phyloP scores from a whole-genome alignment of 2,329 filamentous ascomycete genomes.

The Elsinoe necatrix region DNA sequence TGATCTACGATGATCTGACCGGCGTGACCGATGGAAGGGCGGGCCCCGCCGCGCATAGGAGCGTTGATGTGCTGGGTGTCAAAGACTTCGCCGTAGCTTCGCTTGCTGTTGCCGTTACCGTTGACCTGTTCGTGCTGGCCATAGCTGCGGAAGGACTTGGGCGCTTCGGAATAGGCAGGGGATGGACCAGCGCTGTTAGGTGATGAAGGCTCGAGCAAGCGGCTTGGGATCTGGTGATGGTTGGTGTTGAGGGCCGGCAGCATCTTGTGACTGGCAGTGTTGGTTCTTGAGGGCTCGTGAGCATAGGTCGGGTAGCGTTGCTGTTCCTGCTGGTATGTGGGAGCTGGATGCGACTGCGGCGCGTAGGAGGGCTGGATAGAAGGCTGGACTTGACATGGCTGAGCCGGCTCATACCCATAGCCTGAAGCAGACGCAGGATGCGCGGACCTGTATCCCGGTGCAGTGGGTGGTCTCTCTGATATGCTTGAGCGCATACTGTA shows the following conservation, averaged over 20 bases:
- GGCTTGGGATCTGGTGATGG: conserved; percentile 28
- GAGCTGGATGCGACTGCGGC: conserved; percentile 17
- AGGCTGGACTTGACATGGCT: conserved; percentile 5
- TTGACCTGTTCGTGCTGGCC: conserved; percentile 19
- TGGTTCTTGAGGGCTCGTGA: neutral
- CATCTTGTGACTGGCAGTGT: conserved; percentile 25
- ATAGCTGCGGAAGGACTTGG: conserved; percentile 12
- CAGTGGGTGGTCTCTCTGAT: neutral
- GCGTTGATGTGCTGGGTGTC: conserved; percentile 36
- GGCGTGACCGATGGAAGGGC: conserved; percentile 30
- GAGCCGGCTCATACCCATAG: neutral
- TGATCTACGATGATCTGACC: conserved; percentile 25
- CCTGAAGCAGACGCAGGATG: neutral
- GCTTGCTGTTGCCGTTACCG: conserved; percentile 36
- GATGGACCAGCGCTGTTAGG: conserved; percentile 35
- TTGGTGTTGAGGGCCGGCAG: conserved; percentile 37
- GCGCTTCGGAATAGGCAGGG: conserved; percentile 17
- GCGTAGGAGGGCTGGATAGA: neutral
- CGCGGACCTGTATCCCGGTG: neutral
- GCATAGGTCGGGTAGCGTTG: neutral
- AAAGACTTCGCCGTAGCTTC: conserved; percentile 40
- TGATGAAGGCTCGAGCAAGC: conserved; percentile 38
- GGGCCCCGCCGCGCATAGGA: conserved; percentile 37
- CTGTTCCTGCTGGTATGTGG: conserved; percentile 19
- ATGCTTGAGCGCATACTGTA: conserved; percentile 7